Percentiles rank a stretch among this genome's conserved stretches.
Evolutionary conservation across 176 grass and related monocot genomes (phyloP).

Genomic region (Echinochloa phyllopogon): DNA sequence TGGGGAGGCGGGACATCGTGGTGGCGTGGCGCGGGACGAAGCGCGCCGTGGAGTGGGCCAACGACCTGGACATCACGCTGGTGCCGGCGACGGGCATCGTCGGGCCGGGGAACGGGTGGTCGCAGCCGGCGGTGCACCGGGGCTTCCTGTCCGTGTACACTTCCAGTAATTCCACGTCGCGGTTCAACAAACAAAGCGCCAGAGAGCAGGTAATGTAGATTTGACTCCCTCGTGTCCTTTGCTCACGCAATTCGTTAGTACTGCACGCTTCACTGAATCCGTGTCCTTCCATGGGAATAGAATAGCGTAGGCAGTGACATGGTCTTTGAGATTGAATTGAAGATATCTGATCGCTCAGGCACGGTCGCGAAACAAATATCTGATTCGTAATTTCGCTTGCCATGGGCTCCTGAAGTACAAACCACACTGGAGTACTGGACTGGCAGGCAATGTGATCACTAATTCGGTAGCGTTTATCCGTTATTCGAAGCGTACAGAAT

Average conservation of each 20-base stretch:
- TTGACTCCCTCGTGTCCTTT: not conserved
- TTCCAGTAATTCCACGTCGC: constrained; percentile 61
- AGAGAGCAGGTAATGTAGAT: constrained; percentile 69
- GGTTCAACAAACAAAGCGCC: constrained; percentile 75
- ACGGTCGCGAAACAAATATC: no score
- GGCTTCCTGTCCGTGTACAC: constrained; percentile 84
- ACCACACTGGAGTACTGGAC: not conserved
- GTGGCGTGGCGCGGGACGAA: constrained; percentile 84
- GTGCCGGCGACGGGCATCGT: constrained; percentile 63
- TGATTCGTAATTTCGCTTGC: not conserved
- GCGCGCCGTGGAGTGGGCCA: constrained; percentile 65
- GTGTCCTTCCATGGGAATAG: not conserved
- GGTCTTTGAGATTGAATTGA: no score
- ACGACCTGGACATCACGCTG: constrained; percentile 67
- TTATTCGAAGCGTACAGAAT: not conserved
- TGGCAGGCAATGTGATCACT: not conserved
- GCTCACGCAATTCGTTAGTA: not conserved
- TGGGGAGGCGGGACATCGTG: constrained; percentile 76
- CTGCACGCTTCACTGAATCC: not conserved
- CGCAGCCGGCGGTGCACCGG: constrained; percentile 64
- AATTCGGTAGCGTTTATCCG: not conserved
- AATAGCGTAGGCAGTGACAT: not conserved
- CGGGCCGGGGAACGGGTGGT: constrained; percentile 16
- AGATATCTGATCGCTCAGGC: no score
- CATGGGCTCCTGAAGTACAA: not conserved